Evolutionary conservation across 2,329 filamentous ascomycete species (phyloP).

Genomic region (Penicillium corylophilum): DNA sequence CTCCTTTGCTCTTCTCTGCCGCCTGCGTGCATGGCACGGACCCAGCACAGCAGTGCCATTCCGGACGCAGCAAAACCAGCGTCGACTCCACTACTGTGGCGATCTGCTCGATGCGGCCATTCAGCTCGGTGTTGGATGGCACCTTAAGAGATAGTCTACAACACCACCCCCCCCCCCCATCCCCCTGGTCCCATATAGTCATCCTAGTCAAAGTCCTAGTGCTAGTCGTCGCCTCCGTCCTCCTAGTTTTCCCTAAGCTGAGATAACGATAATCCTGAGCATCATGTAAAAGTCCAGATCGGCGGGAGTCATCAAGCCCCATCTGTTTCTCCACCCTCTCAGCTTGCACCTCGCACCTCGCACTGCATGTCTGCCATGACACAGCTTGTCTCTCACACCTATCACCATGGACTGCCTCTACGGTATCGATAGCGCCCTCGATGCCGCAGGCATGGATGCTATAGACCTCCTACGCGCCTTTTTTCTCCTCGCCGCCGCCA

Average conservation of each 20-base stretch:
- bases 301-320: not conserved
- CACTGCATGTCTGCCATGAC: slow-evolving; percentile 8
- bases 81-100: slow-evolving; percentile 16
- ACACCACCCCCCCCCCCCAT: too few species aligned
- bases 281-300: not conserved
- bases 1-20: not conserved
- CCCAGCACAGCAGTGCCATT: slow-evolving; percentile 8
- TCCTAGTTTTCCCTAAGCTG: not conserved
- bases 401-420: slow-evolving; percentile 12
- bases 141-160: not conserved
- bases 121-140: not conserved
- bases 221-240: not conserved
- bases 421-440: slow-evolving; percentile 14
- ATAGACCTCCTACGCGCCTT: slow-evolving; percentile 37
- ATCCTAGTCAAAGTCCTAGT: not conserved
- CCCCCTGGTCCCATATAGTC: not conserved
- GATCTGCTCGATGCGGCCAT: slow-evolving; percentile 17
- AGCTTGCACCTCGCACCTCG: slow-evolving; percentile 3
- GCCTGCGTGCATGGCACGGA: not conserved
- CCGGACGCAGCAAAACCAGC: slow-evolving; percentile 13
- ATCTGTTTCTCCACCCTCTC: slow-evolving; percentile 5
- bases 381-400: not conserved
- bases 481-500: slow-evolving; percentile 39
- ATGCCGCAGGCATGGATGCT: slow-evolving; percentile 28
- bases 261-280: not conserved